These are phyloP conservation scores for Didymosphaeria variabile DNA, from an alignment of 2,329 filamentous ascomycete species.

Conservation along the genomic window DNA sequence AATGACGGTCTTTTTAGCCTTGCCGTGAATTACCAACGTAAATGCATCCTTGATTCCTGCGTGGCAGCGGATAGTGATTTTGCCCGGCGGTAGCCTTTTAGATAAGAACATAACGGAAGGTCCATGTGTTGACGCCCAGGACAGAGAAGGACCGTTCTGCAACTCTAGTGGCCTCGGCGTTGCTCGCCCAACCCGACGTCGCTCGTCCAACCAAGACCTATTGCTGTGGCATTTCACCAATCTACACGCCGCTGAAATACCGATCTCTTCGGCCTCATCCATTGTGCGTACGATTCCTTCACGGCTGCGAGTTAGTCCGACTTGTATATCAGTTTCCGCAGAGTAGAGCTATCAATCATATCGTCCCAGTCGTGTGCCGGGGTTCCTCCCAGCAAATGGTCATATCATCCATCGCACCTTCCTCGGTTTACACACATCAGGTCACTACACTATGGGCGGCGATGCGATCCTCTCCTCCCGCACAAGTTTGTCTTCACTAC, in stretches of 20 bases:
- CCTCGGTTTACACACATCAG: neutral
- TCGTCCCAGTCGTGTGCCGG: neutral
- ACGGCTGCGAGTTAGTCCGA: neutral
- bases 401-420: neutral
- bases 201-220: too few species aligned
- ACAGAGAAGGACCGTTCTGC: neutral
- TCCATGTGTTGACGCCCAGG: neutral
- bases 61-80: neutral
- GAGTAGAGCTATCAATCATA: neutral
- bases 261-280: neutral
- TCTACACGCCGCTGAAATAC: neutral
- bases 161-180: neutral
- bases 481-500: constrained; percentile 52
- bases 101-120: neutral
- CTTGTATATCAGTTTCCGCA: neutral
- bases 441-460: constrained; percentile 7
- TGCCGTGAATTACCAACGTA: neutral
- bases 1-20: neutral
- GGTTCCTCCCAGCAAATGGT: neutral
- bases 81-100: neutral
- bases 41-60: neutral
- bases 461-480: constrained; percentile 17
- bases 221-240: neutral
- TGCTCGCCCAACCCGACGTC: neutral
- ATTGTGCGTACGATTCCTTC: neutral